Percentiles rank a stretch among this genome's conserved stretches.
Conservation (phyloP, 2,329 filamentous ascomycete species). For the Monosporascus sp. region DNA sequence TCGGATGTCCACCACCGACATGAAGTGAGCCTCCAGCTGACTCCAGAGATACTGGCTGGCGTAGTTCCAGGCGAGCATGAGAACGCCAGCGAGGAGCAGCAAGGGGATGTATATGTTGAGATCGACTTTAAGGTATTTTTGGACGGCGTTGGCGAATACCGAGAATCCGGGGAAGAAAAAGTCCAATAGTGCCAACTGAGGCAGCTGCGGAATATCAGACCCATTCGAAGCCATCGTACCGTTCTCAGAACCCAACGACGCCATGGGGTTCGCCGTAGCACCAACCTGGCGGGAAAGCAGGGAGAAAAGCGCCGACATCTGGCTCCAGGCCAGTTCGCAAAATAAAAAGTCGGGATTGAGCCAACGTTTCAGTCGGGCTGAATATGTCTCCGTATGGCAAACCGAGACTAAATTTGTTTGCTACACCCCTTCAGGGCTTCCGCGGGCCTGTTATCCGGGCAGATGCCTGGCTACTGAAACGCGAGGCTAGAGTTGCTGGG, state of each 20-base stretch:
- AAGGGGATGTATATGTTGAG: slow-evolving; percentile 57
- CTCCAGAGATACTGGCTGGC: slow-evolving; percentile 42
- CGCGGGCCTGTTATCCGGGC: too few relatives aligned
- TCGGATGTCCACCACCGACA: slow-evolving; percentile 61
- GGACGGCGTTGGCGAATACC: slow-evolving; percentile 46
- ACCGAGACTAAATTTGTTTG: too few relatives aligned
- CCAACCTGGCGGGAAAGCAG: background rate
- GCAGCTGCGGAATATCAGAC: slow-evolving; percentile 9
- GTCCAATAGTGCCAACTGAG: slow-evolving; percentile 50
- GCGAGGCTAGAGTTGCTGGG: background rate
- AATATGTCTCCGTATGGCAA: too few relatives aligned
- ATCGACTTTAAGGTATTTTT: slow-evolving; percentile 56
- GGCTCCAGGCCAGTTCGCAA: background rate
- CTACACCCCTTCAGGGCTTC: too few relatives aligned
- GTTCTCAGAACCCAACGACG: slow-evolving; percentile 4
- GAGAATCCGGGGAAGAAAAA: slow-evolving; percentile 63
- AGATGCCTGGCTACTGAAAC: too few relatives aligned
- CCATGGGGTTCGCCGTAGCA: slow-evolving; percentile 15
- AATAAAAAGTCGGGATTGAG: background rate
- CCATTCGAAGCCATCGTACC: background rate
- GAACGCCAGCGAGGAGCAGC: slow-evolving; percentile 43
- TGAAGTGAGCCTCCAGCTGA: slow-evolving; percentile 48
- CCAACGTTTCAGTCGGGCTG: too few relatives aligned
- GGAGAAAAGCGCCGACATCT: background rate
- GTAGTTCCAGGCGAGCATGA: slow-evolving; percentile 50